Evolutionary conservation across 495 filamentous ascomycete species (phyloP), one percentile per base, ranked within the genome.

Genomic region (Usnea hakonensis): DNA sequence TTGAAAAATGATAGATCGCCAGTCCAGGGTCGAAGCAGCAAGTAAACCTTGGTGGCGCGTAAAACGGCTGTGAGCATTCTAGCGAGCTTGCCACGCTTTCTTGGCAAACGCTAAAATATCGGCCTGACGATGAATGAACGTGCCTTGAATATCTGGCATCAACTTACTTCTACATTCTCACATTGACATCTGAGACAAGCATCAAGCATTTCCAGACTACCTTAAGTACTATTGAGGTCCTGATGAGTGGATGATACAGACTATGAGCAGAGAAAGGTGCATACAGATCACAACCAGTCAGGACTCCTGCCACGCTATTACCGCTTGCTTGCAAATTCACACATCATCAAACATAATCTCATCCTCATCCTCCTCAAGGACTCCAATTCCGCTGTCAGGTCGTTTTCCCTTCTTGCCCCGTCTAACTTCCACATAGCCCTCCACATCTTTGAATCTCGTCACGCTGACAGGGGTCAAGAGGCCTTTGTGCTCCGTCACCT

Each of bases 371-470:
- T 87, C 84, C 26, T 85, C 80, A 68, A 85, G 69, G 40, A 89
- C 79, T 16, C 78, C 86, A 69, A 88, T 68, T 4, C 83, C 86
- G 68, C 83, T 86, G 61, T 88, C 84, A 53, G 78, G 77, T 54
- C 79, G 74, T 67, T 54, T 62, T 55, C 32, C 61, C 23, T 73
- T 72, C 61, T 79, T 78, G 19, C 79, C 78, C 33, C 79, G 69
- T 9, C 77, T 75, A 46, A 75, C 65, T 62, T 81, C 78, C 1
- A 70, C 55, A 43, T 64, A 52, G 26, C 63, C 66, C 17, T 68
- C 58, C 55, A 61, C 62, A 46, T 83, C 78, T 38, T 75, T 71
- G 58, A 77, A 80, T 10, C 77, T 68, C 9, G 70, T 72, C 64
- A 71, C 73, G 61, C 72, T 78, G 44, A 78, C 72, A 0, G 79